phyloP scores from a whole-genome alignment of 257 asterid genomes.

The Solanum chilense region DNA sequence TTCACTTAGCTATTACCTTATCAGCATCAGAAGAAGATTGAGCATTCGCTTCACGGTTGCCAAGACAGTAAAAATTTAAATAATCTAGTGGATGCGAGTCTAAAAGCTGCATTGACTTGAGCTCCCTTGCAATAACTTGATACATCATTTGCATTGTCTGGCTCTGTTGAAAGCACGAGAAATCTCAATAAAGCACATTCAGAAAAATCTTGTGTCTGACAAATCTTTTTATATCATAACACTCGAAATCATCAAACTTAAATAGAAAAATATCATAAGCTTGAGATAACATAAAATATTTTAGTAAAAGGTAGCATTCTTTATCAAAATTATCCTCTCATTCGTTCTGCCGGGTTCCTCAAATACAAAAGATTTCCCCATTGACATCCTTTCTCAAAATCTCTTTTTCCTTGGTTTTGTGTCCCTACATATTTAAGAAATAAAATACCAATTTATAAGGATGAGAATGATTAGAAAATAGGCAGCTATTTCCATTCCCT shows the following conservation, averaged over 20 bases:
- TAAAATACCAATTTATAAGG: background rate
- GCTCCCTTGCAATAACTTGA: constrained; percentile 58
- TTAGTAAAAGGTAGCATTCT: background rate
- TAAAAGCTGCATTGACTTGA: constrained; percentile 39
- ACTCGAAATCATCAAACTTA: background rate
- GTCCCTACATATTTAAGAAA: background rate
- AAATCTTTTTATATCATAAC: background rate
- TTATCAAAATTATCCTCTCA: background rate
- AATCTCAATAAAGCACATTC: background rate
- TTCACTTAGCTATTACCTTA: constrained; percentile 37
- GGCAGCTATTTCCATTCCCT: background rate
- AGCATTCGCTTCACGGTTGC: constrained; percentile 52
- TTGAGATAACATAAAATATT: background rate
- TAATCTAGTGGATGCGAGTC: constrained; percentile 69
- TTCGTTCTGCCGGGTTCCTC: background rate
- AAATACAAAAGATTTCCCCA: background rate
- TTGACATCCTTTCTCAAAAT: background rate
- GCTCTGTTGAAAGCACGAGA: constrained; percentile 29
- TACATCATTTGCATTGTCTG: constrained; percentile 89
- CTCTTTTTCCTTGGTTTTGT: background rate
- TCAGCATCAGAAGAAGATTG: constrained; percentile 36
- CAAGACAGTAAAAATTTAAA: constrained; percentile 85
- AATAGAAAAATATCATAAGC: background rate
- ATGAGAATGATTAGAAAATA: background rate
- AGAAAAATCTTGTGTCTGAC: background rate